These are phyloP conservation scores for Taphrina communis DNA, from an alignment of 1,139 yeast genomes.

Conservation along the genomic window DNA sequence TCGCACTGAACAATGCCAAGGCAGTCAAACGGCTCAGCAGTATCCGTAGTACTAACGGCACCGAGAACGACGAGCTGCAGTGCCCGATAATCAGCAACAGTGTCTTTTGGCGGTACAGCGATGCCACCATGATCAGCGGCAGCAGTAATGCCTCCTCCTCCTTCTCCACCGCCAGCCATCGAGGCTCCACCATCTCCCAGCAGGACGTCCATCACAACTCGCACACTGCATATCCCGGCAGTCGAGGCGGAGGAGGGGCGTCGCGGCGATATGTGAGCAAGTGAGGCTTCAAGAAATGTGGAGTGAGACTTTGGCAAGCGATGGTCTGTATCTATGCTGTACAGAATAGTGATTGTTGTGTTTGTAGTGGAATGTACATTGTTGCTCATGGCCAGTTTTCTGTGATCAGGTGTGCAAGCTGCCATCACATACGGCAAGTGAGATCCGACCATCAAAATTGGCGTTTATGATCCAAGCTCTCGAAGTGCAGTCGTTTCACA, in stretches of 20 bases:
- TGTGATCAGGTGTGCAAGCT: no score
- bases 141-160: neutral
- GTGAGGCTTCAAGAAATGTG: neutral
- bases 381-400: no score
- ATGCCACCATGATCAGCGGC: conserved; percentile 14
- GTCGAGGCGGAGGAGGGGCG: neutral
- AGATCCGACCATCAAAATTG: no score
- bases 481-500: neutral
- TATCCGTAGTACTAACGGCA: no score
- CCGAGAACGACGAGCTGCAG: neutral
- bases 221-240: neutral
- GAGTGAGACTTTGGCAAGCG: neutral
- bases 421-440: no score
- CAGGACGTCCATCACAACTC: neutral
- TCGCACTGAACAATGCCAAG: neutral
- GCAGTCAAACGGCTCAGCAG: conserved; percentile 7
- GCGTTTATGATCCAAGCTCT: no score
- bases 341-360: neutral
- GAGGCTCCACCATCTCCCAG: neutral
- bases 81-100: neutral
- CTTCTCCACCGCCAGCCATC: neutral
- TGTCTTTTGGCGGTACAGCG: conserved; percentile 20
- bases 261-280: no score
- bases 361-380: no score
- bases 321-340: neutral